These are phyloP conservation scores for Geotrichum candidum DNA, from an alignment of 1,139 yeast genomes.

Conservation along the genomic window DNA sequence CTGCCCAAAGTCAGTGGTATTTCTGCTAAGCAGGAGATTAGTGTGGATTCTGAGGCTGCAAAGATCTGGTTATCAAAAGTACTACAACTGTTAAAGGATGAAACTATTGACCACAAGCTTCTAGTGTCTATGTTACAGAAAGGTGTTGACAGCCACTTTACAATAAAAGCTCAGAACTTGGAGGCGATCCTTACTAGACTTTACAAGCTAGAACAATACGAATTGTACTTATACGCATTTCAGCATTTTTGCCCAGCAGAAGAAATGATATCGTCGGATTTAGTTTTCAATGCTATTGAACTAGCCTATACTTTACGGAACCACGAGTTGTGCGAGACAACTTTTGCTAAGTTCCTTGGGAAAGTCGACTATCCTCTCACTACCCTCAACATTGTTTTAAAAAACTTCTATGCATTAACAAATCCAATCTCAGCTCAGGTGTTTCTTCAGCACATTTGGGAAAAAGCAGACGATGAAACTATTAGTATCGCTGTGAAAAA, in stretches of 20 bases:
- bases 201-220: background rate
- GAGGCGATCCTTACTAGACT: background rate
- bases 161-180: background rate
- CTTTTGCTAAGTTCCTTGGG: background rate
- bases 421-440: constrained; percentile 10
- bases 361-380: constrained; percentile 1
- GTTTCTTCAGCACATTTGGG: constrained; percentile 11
- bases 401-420: constrained; percentile 5
- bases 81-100: background rate
- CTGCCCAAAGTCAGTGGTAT: background rate
- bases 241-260: background rate
- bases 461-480: constrained; percentile 9
- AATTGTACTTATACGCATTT: background rate
- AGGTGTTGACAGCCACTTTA: background rate
- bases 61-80: background rate
- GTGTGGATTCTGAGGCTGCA: background rate
- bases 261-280: background rate
- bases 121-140: background rate
- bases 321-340: background rate
- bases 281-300: background rate
- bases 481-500: constrained; percentile 6
- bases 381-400: constrained; percentile 6
- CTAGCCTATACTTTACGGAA: background rate
- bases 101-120: background rate
- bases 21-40: background rate